These are phyloP conservation scores for Ogataea angusta DNA, from an alignment of 805 yeast genomes.

Conservation along the genomic window DNA sequence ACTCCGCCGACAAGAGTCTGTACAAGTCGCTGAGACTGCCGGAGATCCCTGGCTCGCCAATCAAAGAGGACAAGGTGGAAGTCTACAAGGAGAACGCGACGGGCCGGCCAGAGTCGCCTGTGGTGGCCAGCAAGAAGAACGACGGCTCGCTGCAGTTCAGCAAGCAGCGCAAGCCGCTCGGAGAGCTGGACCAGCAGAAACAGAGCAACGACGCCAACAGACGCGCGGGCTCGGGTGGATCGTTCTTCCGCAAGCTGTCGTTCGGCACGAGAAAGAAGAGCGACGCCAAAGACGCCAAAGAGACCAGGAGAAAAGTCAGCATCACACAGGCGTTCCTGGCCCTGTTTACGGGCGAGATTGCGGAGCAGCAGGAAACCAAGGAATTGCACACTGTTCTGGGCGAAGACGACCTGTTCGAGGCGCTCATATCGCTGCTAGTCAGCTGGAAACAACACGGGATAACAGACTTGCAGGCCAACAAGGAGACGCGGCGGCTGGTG, in stretches of 20 bases:
- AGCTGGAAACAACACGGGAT: slow-evolving; percentile 75
- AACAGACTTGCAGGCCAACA: slow-evolving; percentile 48
- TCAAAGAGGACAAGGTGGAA: slow-evolving; percentile 27
- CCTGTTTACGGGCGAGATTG: slow-evolving; percentile 34
- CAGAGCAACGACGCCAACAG: slow-evolving; percentile 15
- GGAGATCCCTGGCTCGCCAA: slow-evolving; percentile 39
- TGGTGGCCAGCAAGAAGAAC: slow-evolving; percentile 12
- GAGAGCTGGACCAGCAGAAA: slow-evolving; percentile 19
- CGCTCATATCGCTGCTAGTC: slow-evolving; percentile 55
- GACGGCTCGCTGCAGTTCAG: slow-evolving; percentile 15
- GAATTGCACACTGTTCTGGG: slow-evolving; percentile 37
- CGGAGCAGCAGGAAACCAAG: slow-evolving; percentile 27
- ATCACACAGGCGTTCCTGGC: slow-evolving; percentile 35
- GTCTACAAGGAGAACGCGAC: slow-evolving; percentile 19
- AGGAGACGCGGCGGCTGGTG: slow-evolving; percentile 43
- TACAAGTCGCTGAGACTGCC: slow-evolving; percentile 51
- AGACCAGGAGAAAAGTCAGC: slow-evolving; percentile 21
- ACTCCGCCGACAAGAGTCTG: slow-evolving; percentile 34
- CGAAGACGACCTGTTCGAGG: slow-evolving; percentile 58
- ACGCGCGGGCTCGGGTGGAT: slow-evolving; percentile 19
- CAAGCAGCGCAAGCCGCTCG: slow-evolving; percentile 27
- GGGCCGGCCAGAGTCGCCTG: slow-evolving; percentile 1
- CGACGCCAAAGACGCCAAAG: slow-evolving; percentile 7
- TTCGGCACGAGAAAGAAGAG: slow-evolving; percentile 42
- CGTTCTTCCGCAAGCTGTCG: slow-evolving; percentile 47